Conservation (phyloP, 306 rosid species). For the Potentilla sterilis region DNA sequence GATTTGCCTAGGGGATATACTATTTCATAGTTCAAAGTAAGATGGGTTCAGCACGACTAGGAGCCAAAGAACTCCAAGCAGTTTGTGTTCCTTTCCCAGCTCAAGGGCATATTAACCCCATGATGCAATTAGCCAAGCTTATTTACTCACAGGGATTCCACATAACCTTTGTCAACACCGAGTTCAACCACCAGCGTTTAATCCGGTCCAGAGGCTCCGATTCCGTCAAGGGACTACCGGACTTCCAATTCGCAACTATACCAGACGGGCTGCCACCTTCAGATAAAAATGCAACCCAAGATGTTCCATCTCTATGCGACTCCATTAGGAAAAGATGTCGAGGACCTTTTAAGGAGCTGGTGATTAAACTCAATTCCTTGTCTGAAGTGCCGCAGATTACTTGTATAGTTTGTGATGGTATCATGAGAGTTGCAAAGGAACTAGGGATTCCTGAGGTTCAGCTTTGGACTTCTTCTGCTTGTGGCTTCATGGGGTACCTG, state of each 20-base stretch:
- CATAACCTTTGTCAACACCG: conserved; percentile 21
- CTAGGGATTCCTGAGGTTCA: conserved; percentile 24
- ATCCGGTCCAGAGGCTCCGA: not conserved
- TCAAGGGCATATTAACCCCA: not conserved
- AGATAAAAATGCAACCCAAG: conserved; percentile 24
- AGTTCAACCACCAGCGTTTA: conserved; percentile 17
- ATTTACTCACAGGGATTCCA: conserved; percentile 16
- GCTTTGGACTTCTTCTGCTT: conserved; percentile 37
- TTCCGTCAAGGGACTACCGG: not conserved
- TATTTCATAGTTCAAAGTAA: too few relatives aligned
- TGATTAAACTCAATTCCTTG: conserved; percentile 14
- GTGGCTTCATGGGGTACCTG: conserved; percentile 29
- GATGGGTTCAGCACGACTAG: not conserved
- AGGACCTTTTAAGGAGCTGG: conserved; percentile 28
- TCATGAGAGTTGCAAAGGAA: conserved; percentile 22
- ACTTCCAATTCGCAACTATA: conserved; percentile 22
- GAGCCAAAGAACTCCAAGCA: not conserved
- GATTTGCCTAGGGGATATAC: too few relatives aligned
- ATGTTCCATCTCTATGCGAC: conserved; percentile 12
- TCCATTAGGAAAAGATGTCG: conserved; percentile 19
- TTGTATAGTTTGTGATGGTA: conserved; percentile 24
- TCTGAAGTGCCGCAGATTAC: conserved; percentile 19
- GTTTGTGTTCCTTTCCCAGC: not conserved
- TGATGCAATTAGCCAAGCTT: conserved; percentile 2
- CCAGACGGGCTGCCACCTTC: conserved; percentile 19